Percentiles rank a stretch among this genome's conserved stretches.
Evolutionary conservation across 2,329 filamentous ascomycete species (phyloP).

Genomic region (Pseudocercospora macadamiae): DNA sequence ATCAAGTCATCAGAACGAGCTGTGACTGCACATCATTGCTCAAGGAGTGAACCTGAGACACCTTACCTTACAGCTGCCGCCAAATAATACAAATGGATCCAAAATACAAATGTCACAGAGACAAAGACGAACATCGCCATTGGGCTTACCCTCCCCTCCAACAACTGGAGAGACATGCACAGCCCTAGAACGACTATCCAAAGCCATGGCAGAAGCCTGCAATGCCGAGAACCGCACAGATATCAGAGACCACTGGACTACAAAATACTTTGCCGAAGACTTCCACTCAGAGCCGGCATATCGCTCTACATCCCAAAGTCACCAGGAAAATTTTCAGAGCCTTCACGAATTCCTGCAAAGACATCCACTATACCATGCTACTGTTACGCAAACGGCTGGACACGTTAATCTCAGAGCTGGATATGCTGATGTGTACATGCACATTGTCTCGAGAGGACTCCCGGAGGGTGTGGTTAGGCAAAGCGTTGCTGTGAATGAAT

Average conservation of each 20-base stretch:
- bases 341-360: neutral
- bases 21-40: no score
- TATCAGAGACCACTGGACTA: neutral
- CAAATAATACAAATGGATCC: neutral
- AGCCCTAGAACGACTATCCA: neutral
- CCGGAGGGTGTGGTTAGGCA: neutral
- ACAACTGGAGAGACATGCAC: neutral
- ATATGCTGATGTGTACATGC: conserved; percentile 8
- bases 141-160: neutral
- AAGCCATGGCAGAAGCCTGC: neutral
- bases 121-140: neutral
- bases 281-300: neutral
- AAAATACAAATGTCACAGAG: neutral
- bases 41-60: neutral
- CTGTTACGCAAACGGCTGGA: neutral
- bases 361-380: neutral
- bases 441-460: neutral
- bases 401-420: conserved; percentile 8
- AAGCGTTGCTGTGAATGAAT: conserved; percentile 1
- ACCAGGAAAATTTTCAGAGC: neutral
- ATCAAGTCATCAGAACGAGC: no score
- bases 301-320: neutral
- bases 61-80: neutral
- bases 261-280: neutral
- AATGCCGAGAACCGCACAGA: neutral